A percentile compares a stretch with the other conserved stretches of the same genome.
Evolutionary conservation across 2,329 filamentous ascomycete genomes (phyloP).

Genomic region (Dactylellina sp.): DNA sequence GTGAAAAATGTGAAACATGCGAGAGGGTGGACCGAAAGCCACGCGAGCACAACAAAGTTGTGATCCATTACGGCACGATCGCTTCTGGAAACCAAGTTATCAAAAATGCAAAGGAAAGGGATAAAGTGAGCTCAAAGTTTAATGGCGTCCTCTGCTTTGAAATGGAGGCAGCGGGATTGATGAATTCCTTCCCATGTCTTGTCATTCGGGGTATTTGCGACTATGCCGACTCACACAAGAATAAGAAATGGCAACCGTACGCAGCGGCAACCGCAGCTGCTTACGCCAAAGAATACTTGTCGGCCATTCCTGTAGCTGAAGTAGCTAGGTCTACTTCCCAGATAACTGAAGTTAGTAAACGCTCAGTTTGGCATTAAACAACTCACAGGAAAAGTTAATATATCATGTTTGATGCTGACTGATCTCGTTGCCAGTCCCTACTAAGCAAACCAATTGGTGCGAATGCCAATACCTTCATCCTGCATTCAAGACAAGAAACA

Average conservation of each 20-base stretch:
- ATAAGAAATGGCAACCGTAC: conserved; percentile 58
- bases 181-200: conserved; percentile 49
- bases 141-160: conserved; percentile 9
- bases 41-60: background rate
- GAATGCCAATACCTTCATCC: too few species aligned
- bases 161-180: conserved; percentile 61
- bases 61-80: conserved; percentile 11
- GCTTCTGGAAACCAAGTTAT: background rate
- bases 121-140: conserved; percentile 3
- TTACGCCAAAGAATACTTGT: conserved; percentile 57
- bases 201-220: conserved; percentile 20
- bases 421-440: too few species aligned
- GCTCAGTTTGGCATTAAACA: too few species aligned
- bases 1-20: background rate
- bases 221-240: conserved; percentile 63
- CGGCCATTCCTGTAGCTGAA: background rate
- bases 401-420: too few species aligned
- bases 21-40: background rate
- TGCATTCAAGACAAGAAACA: too few species aligned
- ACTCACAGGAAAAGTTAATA: too few species aligned
- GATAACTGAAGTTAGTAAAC: too few species aligned
- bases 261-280: conserved; percentile 62
- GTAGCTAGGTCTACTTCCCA: too few species aligned
- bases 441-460: too few species aligned
- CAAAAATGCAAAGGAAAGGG: background rate